Conservation (phyloP, 257 asterid genomes). For the Capsicum baccatum region DNA sequence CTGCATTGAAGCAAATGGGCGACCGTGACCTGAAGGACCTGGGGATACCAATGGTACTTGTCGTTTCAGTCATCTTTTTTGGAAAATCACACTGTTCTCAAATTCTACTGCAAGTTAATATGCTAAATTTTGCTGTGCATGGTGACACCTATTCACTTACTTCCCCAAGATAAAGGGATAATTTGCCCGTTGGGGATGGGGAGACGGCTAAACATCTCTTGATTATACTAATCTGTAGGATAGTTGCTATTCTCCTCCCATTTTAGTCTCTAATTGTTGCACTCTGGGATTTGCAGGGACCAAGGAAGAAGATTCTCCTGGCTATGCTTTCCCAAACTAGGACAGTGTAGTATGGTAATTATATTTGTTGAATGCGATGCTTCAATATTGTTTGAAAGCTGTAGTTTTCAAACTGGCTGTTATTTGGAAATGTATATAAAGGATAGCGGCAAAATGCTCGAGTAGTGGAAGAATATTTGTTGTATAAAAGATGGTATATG, state of each 20-base stretch:
- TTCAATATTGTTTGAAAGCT: background rate
- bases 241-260: background rate
- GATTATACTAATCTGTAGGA: background rate
- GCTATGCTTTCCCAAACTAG: slow-evolving; percentile 49
- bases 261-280: slow-evolving; percentile 14
- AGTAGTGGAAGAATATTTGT: background rate
- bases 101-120: background rate
- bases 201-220: background rate
- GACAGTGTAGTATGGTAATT: slow-evolving; percentile 15
- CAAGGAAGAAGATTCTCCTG: slow-evolving; percentile 72
- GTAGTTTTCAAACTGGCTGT: background rate
- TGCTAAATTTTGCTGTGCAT: background rate
- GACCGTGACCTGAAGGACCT: slow-evolving; percentile 71
- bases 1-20: slow-evolving; percentile 73
- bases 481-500: background rate
- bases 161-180: background rate
- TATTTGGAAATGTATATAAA: slow-evolving; percentile 1
- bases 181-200: slow-evolving; percentile 1
- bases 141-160: background rate
- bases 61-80: slow-evolving; percentile 10
- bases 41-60: slow-evolving; percentile 78
- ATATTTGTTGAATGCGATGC: background rate
- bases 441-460: background rate
- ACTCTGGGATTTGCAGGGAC: slow-evolving; percentile 56
- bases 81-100: background rate